phyloP scores from a whole-genome alignment of 169 alveolate species.

The Plasmodium inui region DNA sequence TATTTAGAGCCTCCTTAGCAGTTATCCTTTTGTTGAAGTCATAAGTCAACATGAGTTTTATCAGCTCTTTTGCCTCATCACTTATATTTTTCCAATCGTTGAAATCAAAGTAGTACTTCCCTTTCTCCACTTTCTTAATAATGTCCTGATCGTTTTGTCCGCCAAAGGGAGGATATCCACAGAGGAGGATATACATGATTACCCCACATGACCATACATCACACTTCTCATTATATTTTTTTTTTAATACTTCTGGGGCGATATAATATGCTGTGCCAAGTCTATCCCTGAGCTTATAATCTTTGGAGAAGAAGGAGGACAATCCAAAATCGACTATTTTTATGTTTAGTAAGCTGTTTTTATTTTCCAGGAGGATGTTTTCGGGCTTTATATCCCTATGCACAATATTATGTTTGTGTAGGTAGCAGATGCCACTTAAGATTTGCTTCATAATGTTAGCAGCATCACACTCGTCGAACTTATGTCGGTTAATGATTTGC shows the following conservation, averaged over 20 bases:
- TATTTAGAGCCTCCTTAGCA: constrained; percentile 93
- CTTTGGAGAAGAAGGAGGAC: constrained; percentile 82
- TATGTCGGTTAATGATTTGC: constrained; percentile 88
- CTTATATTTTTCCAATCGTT: constrained; percentile 88
- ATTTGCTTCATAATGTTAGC: constrained; percentile 93
- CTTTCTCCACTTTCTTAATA: constrained; percentile 89
- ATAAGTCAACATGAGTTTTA: constrained; percentile 88
- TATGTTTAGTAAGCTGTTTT: constrained; percentile 66
- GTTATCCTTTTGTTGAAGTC: constrained; percentile 91
- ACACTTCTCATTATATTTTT: constrained; percentile 91
- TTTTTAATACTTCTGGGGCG: constrained; percentile 91
- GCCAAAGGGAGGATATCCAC: constrained; percentile 94
- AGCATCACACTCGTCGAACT: constrained; percentile 92
- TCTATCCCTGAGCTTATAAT: constrained; percentile 82
- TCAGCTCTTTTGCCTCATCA: constrained; percentile 93
- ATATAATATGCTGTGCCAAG: constrained; percentile 92
- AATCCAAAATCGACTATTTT: constrained; percentile 94
- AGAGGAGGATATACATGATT: constrained; percentile 87
- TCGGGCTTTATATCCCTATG: constrained; percentile 94
- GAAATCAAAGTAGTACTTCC: constrained; percentile 85
- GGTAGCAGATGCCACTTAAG: constrained; percentile 92
- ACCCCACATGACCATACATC: constrained; percentile 94
- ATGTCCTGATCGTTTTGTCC: constrained; percentile 93
- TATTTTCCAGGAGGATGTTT: constrained; percentile 74
- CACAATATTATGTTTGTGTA: constrained; percentile 93